phyloP scores from a whole-genome alignment of 2,329 filamentous ascomycete genomes.

The Diaporthe caulivora region DNA sequence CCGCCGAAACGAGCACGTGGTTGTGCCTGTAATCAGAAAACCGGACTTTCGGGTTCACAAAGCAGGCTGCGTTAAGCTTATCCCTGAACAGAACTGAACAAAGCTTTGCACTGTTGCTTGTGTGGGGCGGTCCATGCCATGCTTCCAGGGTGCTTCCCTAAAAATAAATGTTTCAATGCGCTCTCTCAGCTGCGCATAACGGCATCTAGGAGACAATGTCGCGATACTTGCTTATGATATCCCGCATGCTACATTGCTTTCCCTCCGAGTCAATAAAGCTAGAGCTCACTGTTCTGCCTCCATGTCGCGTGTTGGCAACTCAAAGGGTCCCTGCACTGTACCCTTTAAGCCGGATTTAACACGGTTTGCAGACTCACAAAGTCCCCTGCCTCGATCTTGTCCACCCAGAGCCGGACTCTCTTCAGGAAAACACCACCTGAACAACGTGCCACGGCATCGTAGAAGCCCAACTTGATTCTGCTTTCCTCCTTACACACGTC shows the following conservation, averaged over 20 bases:
- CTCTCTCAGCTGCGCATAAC: too few relatives aligned
- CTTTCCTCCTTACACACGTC: neutral
- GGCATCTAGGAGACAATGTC: neutral
- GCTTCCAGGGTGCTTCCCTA: neutral
- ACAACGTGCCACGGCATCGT: neutral
- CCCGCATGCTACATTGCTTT: neutral
- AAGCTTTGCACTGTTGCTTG: conserved; percentile 1
- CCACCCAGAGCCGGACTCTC: neutral
- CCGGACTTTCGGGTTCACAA: conserved; percentile 1
- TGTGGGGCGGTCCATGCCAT: conserved; percentile 3
- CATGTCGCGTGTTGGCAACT: neutral
- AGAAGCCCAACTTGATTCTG: neutral
- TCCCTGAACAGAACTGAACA: neutral
- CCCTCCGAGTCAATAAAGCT: neutral
- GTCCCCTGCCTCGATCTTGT: neutral
- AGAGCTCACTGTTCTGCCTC: too few relatives aligned
- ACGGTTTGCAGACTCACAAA: neutral
- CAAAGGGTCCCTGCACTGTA: neutral
- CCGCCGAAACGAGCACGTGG: conserved; percentile 21
- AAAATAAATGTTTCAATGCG: neutral
- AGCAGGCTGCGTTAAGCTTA: conserved; percentile 18
- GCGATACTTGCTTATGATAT: neutral
- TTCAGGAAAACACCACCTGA: neutral
- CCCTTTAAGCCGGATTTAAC: neutral
- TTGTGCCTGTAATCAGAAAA: neutral